phyloP scores from a whole-genome alignment of 306 rosid genomes.

The Neltuma alba region DNA sequence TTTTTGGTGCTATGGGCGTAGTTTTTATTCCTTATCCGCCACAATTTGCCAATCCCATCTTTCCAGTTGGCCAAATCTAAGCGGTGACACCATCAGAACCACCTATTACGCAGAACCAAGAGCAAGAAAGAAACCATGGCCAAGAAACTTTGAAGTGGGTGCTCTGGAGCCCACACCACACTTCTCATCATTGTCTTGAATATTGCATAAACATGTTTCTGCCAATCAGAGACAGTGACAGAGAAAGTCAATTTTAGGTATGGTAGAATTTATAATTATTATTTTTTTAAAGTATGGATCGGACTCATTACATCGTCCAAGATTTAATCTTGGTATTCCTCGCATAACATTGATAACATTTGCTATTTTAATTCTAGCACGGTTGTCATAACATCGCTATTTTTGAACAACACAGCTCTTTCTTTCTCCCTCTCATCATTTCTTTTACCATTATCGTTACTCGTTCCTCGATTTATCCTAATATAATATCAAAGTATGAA shows the following conservation, averaged over 20 bases:
- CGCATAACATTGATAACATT: neutral
- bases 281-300: neutral
- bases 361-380: neutral
- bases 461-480: neutral
- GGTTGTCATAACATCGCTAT: neutral
- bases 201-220: neutral
- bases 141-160: neutral
- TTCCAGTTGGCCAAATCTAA: slow-evolving; percentile 31
- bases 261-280: neutral
- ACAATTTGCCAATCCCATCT: slow-evolving; percentile 23
- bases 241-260: neutral
- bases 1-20: slow-evolving; percentile 47
- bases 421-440: neutral
- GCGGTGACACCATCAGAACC: slow-evolving; percentile 31
- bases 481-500: neutral
- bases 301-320: neutral
- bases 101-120: neutral
- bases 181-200: neutral
- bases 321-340: neutral
- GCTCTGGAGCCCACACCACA: neutral
- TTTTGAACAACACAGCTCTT: neutral
- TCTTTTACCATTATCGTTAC: neutral
- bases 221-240: neutral
- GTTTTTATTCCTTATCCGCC: slow-evolving; percentile 58
- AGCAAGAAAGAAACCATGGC: slow-evolving; percentile 5